Evolutionary conservation across 2,329 filamentous ascomycete genomes (phyloP).

Genomic region (Teratosphaeria destructans): DNA sequence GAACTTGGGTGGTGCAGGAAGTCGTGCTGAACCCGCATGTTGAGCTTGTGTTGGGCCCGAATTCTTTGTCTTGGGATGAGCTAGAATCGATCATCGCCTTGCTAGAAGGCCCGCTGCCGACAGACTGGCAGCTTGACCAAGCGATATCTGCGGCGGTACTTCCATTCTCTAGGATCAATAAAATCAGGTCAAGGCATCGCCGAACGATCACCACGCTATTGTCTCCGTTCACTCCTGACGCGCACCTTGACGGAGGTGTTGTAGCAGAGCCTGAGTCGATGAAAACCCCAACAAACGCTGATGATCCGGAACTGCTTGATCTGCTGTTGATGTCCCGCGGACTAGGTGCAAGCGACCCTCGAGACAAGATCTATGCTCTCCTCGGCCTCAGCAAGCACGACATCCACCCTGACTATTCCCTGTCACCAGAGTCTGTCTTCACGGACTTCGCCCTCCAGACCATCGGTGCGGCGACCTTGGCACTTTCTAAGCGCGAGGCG

Average conservation of each 20-base stretch:
- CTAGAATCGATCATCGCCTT: slow-evolving; percentile 17
- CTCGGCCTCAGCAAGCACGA: slow-evolving; percentile 19
- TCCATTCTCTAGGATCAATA: slow-evolving; percentile 22
- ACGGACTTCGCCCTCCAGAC: slow-evolving; percentile 20
- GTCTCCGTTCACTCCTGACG: not conserved
- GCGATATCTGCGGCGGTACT: slow-evolving; percentile 18
- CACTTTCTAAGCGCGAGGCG: slow-evolving; percentile 1
- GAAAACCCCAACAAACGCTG: not conserved
- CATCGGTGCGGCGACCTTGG: slow-evolving; percentile 14
- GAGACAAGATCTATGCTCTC: slow-evolving; percentile 21
- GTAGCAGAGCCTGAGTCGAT: not conserved
- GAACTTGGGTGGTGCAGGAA: slow-evolving; percentile 24
- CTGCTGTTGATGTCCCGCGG: slow-evolving; percentile 21
- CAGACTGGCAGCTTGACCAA: slow-evolving; percentile 17
- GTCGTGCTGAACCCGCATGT: slow-evolving; percentile 21
- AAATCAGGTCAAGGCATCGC: slow-evolving; percentile 18
- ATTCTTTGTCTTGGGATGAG: slow-evolving; percentile 18
- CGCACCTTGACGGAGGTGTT: not conserved
- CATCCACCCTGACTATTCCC: slow-evolving; percentile 17
- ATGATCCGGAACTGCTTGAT: slow-evolving; percentile 19
- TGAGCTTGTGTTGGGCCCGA: slow-evolving; percentile 18
- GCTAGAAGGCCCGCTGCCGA: slow-evolving; percentile 16
- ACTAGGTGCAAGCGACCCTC: slow-evolving; percentile 18
- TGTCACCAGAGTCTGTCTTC: slow-evolving; percentile 17
- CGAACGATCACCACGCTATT: slow-evolving; percentile 3